Base-by-base conservation (phyloP, 768 basidiomycete genomes). In the Trametopsis cervina region DNA sequence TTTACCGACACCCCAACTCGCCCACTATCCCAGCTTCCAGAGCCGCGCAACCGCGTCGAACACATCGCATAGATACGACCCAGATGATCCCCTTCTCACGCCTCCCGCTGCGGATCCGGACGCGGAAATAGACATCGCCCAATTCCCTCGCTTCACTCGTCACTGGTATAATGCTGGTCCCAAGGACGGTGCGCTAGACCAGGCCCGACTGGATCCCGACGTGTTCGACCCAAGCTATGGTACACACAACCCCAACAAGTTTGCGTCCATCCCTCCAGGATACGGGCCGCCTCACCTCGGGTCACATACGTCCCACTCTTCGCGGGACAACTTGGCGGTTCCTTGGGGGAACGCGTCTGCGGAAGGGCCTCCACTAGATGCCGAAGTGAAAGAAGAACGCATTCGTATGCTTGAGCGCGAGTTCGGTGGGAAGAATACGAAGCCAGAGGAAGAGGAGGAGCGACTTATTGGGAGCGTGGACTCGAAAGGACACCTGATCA, bases 371-470 rank as follows among this genome's bases (percentile, higher is more conserved):
- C 62, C 65, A 1, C 55, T 83, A 3, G 72, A 78, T 47, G 62
- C 73, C 1, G 62, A 69, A n/a, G 65, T 77, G 24, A 85, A 83
- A 60, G 79, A 81, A 60, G 83, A 85, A 55, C 72, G 83, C 15
- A 70, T 85, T 55, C 75, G 81, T 4, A 84, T 85, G 81, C 71
- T 87, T 9, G 78, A 85, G 58, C 73, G 73, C 15, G 82, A 85
- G 52, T 87, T 85, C 59, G 62, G 77, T 2, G 61, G 65, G n/a
- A 69, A 71, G 40, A 52, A 50, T 39, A 47, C 17, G 48, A 52
- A 23, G 46, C 51, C 46, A 66, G 22, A 42, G 11, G 75, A 72
- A 49, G 68, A 73, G 26, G 75, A 73, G 10, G 73, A 75, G 53
- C 73, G 71, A 15, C 50, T 75, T 3, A 62, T 85, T 11, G 84